Percentiles rank a stretch among this genome's conserved stretches.
Evolutionary conservation across 441 rosid genomes (phyloP).

Genomic region (Euphorbia celastroides): DNA sequence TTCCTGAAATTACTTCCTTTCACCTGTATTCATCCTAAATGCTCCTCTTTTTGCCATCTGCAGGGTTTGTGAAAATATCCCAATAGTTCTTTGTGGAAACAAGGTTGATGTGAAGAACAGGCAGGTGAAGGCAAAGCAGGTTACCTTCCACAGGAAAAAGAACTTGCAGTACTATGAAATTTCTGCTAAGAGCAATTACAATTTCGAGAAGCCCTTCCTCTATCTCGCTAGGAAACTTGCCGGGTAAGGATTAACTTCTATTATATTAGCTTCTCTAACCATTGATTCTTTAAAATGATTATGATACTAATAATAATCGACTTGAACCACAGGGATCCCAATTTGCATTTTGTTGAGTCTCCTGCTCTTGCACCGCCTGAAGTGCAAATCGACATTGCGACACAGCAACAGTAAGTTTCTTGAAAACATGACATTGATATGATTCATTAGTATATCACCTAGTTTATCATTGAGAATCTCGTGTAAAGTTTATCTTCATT

Average conservation of each 20-base stretch:
- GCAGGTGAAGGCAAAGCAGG: conserved; percentile 90
- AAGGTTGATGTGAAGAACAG: conserved; percentile 78
- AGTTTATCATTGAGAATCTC: too few species aligned
- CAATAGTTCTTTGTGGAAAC: conserved; percentile 72
- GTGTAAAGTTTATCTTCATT: too few species aligned
- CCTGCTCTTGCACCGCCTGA: conserved; percentile 61
- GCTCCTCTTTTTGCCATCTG: neutral
- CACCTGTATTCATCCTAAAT: neutral
- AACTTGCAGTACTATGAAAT: conserved; percentile 74
- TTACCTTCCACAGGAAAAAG: conserved; percentile 82
- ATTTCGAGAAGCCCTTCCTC: conserved; percentile 79
- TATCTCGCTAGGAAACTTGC: conserved; percentile 85
- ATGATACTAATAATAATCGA: neutral
- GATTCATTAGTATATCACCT: too few species aligned
- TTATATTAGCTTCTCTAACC: neutral
- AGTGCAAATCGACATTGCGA: conserved; percentile 41
- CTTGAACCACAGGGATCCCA: conserved; percentile 33
- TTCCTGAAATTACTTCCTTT: neutral
- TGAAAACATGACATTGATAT: too few species aligned
- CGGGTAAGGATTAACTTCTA: conserved; percentile 37
- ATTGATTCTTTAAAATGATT: too few species aligned
- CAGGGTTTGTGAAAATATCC: conserved; percentile 81
- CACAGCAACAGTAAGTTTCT: conserved; percentile 47
- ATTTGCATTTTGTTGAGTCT: conserved; percentile 52
- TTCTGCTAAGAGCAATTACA: conserved; percentile 82